Conservation (phyloP, 106 monocot genomes). For the Posidonia australis region DNA sequence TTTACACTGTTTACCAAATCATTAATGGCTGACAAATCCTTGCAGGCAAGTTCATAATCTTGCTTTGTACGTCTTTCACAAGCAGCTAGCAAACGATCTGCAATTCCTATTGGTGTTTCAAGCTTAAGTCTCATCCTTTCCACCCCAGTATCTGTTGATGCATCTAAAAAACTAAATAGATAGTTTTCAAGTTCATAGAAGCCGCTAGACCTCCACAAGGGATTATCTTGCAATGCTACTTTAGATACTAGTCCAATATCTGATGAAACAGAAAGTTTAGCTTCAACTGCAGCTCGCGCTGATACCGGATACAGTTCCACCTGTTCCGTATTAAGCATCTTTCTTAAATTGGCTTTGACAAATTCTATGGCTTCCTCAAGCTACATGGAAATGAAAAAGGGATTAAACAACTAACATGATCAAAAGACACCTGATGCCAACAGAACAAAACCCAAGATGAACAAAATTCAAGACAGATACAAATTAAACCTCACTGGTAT, state of each 20-base stretch:
- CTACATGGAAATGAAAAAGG: constrained; percentile 17
- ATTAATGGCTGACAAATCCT: constrained; percentile 50
- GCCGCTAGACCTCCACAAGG: constrained; percentile 66
- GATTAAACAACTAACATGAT: not conserved
- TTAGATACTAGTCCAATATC: constrained; percentile 16
- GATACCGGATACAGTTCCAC: constrained; percentile 75
- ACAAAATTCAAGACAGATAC: constrained; percentile 2
- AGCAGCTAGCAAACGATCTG: constrained; percentile 57
- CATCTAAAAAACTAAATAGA: constrained; percentile 78
- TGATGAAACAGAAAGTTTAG: constrained; percentile 49
- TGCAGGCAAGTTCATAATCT: constrained; percentile 45
- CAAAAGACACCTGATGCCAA: no score
- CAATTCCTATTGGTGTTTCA: constrained; percentile 77
- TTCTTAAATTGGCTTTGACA: constrained; percentile 53
- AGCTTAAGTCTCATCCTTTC: constrained; percentile 87
- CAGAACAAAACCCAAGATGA: not conserved
- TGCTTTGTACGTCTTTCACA: constrained; percentile 44
- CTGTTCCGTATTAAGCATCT: constrained; percentile 58
- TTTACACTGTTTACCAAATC: constrained; percentile 45
- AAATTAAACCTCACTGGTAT: constrained; percentile 66
- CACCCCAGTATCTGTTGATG: constrained; percentile 70
- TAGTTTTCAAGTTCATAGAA: constrained; percentile 71
- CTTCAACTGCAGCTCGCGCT: constrained; percentile 74
- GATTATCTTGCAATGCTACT: constrained; percentile 35
- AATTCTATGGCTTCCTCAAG: constrained; percentile 78